phyloP scores from a whole-genome alignment of 116 monocot genomes.

The Zostera marina region DNA sequence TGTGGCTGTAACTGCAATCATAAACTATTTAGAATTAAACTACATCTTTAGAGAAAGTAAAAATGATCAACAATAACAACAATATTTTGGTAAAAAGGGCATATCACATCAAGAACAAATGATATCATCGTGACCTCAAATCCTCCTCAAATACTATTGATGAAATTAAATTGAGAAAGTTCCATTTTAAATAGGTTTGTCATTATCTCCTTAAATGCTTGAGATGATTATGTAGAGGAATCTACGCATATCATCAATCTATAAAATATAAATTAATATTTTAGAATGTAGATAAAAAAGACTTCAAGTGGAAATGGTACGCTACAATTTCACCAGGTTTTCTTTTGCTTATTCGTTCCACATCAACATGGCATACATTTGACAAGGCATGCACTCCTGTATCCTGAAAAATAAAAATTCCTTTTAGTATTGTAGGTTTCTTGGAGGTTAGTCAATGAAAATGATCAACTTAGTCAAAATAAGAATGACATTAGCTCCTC shows the following conservation, averaged over 20 bases:
- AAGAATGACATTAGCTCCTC: neutral
- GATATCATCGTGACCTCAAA: too few relatives aligned
- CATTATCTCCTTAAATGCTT: neutral
- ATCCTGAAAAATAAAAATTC: conserved; percentile 27
- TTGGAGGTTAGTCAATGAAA: neutral
- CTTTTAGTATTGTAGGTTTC: neutral
- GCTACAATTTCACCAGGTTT: conserved; percentile 79
- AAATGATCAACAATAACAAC: too few relatives aligned
- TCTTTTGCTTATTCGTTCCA: conserved; percentile 85
- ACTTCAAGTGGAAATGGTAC: neutral
- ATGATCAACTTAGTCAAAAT: neutral
- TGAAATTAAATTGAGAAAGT: neutral
- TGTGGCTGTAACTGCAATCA: conserved; percentile 64
- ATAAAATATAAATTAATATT: too few relatives aligned
- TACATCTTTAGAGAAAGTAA: neutral
- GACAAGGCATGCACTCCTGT: conserved; percentile 92
- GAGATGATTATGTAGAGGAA: neutral
- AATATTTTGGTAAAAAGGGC: too few relatives aligned
- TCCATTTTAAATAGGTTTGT: neutral
- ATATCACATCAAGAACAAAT: too few relatives aligned
- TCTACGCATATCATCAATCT: neutral
- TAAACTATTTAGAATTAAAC: conserved; percentile 3
- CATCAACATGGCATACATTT: conserved; percentile 92
- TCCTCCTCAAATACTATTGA: too few relatives aligned
- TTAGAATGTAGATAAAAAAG: too few relatives aligned